Base-by-base conservation (phyloP, 2,329 filamentous ascomycete genomes). In the Hypocrella siamensis region DNA sequence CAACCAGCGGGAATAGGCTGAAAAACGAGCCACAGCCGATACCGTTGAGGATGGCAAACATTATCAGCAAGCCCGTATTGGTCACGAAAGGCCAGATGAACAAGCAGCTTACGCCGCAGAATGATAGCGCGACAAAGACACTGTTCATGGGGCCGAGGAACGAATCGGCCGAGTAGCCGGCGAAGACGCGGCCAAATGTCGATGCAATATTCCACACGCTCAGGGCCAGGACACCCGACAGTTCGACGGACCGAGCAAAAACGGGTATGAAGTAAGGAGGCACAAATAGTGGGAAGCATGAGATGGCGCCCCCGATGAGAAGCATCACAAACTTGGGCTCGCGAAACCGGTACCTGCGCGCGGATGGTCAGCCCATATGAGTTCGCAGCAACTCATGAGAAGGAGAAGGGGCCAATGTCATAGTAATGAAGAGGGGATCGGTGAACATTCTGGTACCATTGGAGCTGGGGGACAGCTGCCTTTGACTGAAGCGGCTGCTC, bases 1-100 rank as follows among this genome's bases (percentile, higher is more conserved):
- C 32, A 11, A 40, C 40, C 1, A 42, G 36, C 2, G 46, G 44
- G 7, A 46, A 46, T 3, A 48, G 32, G 25, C 45, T 47, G 34
- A 48, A 48, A 28, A 48, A 48, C 1, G 46, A 45, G 3, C 46
- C 46, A 17, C 45, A 47, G 3, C 46, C 46, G 12, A 47, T 40
- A 12, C 46, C 46, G 28, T 45, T 48, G 27, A 48, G 31, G 7
- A 47, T 33, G 18, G 45, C 38, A n/a, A 46, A 47, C 4, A 41
- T 26, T 1, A 38, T 35, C 3, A 48, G 35, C 16, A 44, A 28
- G 6, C 39, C 42, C 15, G 46, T 39, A 4, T 21, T 41, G 2
- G 42, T 42, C 1, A 46, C 40, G 31, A 48, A 43, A 1, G 46
- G 46, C 46, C 46, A 48, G 3, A 47, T 40, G 5, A 37, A 36